Percentiles rank a stretch among this genome's conserved stretches.
These are phyloP conservation scores for Chrysanthemum lavandulifolium DNA, from an alignment of 129 eudicot genomes.

Conservation along the genomic window DNA sequence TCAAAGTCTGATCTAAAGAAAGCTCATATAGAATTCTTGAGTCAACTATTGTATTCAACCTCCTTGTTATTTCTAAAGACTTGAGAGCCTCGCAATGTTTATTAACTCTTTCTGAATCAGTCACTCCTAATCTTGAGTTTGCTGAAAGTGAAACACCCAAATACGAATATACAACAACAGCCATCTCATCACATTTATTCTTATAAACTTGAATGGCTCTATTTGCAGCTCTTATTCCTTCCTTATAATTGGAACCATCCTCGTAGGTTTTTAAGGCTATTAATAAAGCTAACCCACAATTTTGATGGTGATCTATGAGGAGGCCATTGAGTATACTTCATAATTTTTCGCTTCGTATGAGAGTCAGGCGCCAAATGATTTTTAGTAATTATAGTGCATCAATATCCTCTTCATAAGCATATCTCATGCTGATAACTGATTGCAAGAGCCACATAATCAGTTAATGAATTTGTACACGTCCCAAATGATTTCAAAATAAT, in stretches of 20 bases:
- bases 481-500: too few species aligned
- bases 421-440: not conserved
- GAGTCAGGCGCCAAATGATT: slow-evolving; percentile 1
- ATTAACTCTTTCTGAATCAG: slow-evolving; percentile 51
- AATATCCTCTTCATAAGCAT: not conserved
- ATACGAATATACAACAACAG: slow-evolving; percentile 48
- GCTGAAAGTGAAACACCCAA: slow-evolving; percentile 66
- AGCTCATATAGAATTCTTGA: slow-evolving; percentile 50
- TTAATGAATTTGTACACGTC: not conserved
- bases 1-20: slow-evolving; percentile 78
- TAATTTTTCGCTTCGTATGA: not conserved
- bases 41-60: slow-evolving; percentile 54
- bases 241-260: slow-evolving; percentile 36
- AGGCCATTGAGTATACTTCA: not conserved
- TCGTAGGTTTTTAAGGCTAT: slow-evolving; percentile 59
- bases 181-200: slow-evolving; percentile 41
- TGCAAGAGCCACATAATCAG: not conserved
- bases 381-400: slow-evolving; percentile 6
- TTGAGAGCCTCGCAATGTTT: slow-evolving; percentile 63
- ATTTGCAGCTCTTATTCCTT: slow-evolving; percentile 53
- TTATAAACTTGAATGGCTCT: slow-evolving; percentile 47
- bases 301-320: slow-evolving; percentile 36
- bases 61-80: slow-evolving; percentile 60
- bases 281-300: slow-evolving; percentile 49
- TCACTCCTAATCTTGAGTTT: slow-evolving; percentile 31